Base-by-base conservation (phyloP, 345 rosid species). In the Schrenkiella parvula region DNA sequence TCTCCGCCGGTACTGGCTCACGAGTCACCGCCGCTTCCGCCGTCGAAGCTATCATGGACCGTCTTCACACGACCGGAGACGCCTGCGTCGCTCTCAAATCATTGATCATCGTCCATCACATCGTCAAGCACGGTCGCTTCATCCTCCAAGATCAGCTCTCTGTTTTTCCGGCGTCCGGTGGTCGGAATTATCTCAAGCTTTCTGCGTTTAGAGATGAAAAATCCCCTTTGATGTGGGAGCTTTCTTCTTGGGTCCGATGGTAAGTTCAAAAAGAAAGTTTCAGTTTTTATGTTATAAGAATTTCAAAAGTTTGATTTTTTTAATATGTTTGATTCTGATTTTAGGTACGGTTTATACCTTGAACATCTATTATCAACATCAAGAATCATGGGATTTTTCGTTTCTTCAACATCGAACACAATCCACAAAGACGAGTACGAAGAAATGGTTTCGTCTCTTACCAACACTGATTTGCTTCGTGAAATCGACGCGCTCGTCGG, bases 91-190 rank as follows among this genome's bases (percentile, higher is more conserved):
- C 97, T 41, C 52, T 87, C 77, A 93, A 93, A 81, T 87, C 92
- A 66, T 84, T 93, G n/a, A 69, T 86, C 80, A 61, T 80, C 26
- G 80, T 85, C 22, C 98, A 90, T 59, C 86, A 84, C 31, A 80
- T 93, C 66, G 79, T 84, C 67, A 83, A 80, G 42, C 82, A 77
- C 5, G 98, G 98, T 13, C 81, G 86, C 34, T 93, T 93, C 72
- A 93, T 93, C 32, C 92, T 93, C 39, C 97, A 87, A 46, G 97
- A 90, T 52, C 98, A 90, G 83, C 88, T 93, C 52, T 89, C 96
- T 11, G 80, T 90, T 4, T 90, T 80, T 75, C 97, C 97, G 8
- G 64, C 84, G 6, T 60, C 85, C 8, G 98, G 98, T 34, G 98
- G 97, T 26, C 79, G 97, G 68, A 93, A 93, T 75, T 82, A 86